Conservation (phyloP, 805 yeast genomes). For the Starmerella vitae region DNA sequence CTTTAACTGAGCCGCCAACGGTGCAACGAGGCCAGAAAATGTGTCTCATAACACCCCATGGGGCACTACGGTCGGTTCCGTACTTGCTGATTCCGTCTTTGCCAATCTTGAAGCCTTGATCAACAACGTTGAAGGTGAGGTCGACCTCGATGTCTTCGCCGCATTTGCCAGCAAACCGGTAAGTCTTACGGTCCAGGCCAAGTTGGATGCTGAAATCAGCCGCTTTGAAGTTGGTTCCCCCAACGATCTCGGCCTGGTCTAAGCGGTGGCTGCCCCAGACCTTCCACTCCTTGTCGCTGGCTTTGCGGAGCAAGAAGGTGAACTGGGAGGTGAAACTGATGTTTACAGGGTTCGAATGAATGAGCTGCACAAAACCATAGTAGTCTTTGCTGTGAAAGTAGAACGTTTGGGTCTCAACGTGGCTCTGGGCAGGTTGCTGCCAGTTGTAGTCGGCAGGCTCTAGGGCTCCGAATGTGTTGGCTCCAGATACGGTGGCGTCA, state of each 20-base stretch:
- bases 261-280: slow-evolving; percentile 89
- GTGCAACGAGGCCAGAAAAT: slow-evolving; percentile 87
- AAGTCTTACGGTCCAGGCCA: slow-evolving; percentile 38
- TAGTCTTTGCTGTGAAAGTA: slow-evolving; percentile 56
- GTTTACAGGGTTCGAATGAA: slow-evolving; percentile 85
- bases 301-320: slow-evolving; percentile 64
- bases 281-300: slow-evolving; percentile 36
- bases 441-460: slow-evolving; percentile 59
- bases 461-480: slow-evolving; percentile 48
- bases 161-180: slow-evolving; percentile 46
- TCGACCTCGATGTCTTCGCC: slow-evolving; percentile 60
- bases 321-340: slow-evolving; percentile 76
- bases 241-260: slow-evolving; percentile 48
- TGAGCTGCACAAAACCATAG: slow-evolving; percentile 83
- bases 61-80: slow-evolving; percentile 69
- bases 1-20: slow-evolving; percentile 50
- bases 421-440: slow-evolving; percentile 62
- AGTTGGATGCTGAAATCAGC: slow-evolving; percentile 53
- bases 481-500: slow-evolving; percentile 41
- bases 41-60: slow-evolving; percentile 98
- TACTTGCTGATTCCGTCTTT: slow-evolving; percentile 71
- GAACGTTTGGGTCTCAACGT: slow-evolving; percentile 91
- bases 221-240: slow-evolving; percentile 55
- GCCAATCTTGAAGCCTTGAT: slow-evolving; percentile 82
- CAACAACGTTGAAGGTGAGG: slow-evolving; percentile 39